phyloP scores from a whole-genome alignment of 2,329 filamentous ascomycete species.

The Ploettnerulaceae sp. region DNA sequence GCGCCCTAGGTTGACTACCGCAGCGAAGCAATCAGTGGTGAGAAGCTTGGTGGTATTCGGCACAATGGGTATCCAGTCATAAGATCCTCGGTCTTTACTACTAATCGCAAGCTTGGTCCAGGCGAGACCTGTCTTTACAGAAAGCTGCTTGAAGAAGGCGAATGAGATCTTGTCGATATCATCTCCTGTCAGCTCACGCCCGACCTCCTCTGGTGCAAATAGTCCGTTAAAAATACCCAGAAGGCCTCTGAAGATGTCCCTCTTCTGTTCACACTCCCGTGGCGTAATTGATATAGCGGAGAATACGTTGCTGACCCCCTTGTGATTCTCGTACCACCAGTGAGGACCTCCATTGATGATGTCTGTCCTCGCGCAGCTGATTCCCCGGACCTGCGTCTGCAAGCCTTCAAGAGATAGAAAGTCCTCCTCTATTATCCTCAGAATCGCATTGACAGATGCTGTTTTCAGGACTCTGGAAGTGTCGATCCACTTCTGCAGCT shows the following conservation, averaged over 20 bases:
- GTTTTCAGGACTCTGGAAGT: slow-evolving; percentile 13
- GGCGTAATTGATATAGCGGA: slow-evolving; percentile 33
- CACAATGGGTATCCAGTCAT: slow-evolving; percentile 30
- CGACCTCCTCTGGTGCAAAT: slow-evolving; percentile 26
- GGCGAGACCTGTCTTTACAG: slow-evolving; percentile 25
- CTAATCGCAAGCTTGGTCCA: slow-evolving; percentile 32
- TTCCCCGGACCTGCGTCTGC: slow-evolving; percentile 25
- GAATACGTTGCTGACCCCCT: slow-evolving; percentile 34
- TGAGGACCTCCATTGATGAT: slow-evolving; percentile 32
- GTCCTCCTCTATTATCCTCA: slow-evolving; percentile 27
- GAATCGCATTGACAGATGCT: slow-evolving; percentile 21
- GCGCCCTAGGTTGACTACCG: slow-evolving; percentile 25
- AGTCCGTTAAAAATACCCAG: slow-evolving; percentile 31
- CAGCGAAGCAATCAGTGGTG: slow-evolving; percentile 31
- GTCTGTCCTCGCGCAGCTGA: slow-evolving; percentile 25
- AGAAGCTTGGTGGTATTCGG: slow-evolving; percentile 21
- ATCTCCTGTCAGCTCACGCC: slow-evolving; percentile 18
- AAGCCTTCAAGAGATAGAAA: slow-evolving; percentile 12
- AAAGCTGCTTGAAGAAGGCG: slow-evolving; percentile 30
- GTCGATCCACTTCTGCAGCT: slow-evolving; percentile 12
- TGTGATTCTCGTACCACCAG: slow-evolving; percentile 35
- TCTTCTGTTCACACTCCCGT: slow-evolving; percentile 20
- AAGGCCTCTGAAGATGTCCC: slow-evolving; percentile 28
- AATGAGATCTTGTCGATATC: slow-evolving; percentile 29
- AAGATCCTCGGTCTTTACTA: slow-evolving; percentile 25